phyloP scores from a whole-genome alignment of 2,329 filamentous ascomycete species.

The Hymenoscyphus albidus region DNA sequence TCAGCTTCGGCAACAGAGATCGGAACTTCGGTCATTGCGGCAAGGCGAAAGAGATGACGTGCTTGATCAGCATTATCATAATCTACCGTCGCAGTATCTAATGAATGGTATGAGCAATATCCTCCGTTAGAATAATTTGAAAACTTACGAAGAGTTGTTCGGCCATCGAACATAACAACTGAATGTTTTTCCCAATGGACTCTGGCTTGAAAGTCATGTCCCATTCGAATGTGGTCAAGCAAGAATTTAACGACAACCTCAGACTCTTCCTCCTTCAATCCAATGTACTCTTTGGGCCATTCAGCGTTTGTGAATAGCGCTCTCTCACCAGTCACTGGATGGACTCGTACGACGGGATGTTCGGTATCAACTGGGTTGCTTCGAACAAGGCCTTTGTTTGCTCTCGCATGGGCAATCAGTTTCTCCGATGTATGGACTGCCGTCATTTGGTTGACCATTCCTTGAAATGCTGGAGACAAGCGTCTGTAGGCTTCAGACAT shows the following conservation, averaged over 20 bases:
- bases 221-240: conserved; percentile 61
- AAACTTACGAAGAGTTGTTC: conserved; percentile 43
- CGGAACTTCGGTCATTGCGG: conserved; percentile 46
- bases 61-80: conserved; percentile 45
- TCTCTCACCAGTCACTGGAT: conserved; percentile 71
- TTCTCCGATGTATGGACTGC: conserved; percentile 60
- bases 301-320: conserved; percentile 66
- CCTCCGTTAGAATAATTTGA: not conserved
- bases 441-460: conserved; percentile 51
- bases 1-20: conserved; percentile 34
- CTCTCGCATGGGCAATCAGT: conserved; percentile 51
- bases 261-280: conserved; percentile 64
- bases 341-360: conserved; percentile 66
- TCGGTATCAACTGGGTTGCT: conserved; percentile 58
- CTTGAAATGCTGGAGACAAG: conserved; percentile 35
- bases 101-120: conserved; percentile 12
- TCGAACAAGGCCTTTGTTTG: conserved; percentile 58
- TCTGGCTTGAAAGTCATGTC: conserved; percentile 67
- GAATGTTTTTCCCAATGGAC: conserved; percentile 59
- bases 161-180: conserved; percentile 49
- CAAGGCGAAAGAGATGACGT: conserved; percentile 48
- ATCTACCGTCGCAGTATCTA: conserved; percentile 48
- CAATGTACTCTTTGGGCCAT: conserved; percentile 64
- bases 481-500: conserved; percentile 61
- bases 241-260: conserved; percentile 63